Conservation (phyloP, 2,329 filamentous ascomycete genomes). For the Calonectria pauciramosa region DNA sequence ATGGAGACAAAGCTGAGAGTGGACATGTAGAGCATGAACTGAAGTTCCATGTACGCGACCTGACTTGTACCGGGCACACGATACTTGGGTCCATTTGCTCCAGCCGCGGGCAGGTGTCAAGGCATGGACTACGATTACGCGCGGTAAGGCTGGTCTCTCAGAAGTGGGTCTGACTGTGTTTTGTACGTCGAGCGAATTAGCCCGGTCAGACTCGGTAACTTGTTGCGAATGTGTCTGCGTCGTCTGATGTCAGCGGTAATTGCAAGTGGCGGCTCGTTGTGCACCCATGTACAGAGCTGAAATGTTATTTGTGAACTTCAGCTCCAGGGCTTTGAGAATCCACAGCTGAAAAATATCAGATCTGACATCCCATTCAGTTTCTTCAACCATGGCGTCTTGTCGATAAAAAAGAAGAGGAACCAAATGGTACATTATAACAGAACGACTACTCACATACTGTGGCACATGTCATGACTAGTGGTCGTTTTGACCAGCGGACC, state of each 20-base stretch:
- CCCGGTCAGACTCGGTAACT: neutral
- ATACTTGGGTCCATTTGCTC: neutral
- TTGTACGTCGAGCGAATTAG: neutral
- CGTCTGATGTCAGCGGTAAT: constrained; percentile 12
- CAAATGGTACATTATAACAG: neutral
- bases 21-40: neutral
- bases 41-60: neutral
- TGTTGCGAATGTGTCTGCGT: neutral
- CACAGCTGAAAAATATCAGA: neutral
- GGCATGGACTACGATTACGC: neutral
- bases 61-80: neutral
- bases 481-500: neutral
- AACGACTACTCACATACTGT: neutral
- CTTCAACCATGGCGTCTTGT: neutral
- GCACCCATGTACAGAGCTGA: neutral
- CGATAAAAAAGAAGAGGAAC: neutral
- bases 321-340: neutral
- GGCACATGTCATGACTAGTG: neutral
- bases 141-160: neutral
- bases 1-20: neutral
- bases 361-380: neutral
- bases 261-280: neutral
- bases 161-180: neutral
- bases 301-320: neutral
- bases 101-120: neutral